Evolutionary conservation across 176 grass and related monocot species (phyloP).

Genomic region (Carex myosuroides): DNA sequence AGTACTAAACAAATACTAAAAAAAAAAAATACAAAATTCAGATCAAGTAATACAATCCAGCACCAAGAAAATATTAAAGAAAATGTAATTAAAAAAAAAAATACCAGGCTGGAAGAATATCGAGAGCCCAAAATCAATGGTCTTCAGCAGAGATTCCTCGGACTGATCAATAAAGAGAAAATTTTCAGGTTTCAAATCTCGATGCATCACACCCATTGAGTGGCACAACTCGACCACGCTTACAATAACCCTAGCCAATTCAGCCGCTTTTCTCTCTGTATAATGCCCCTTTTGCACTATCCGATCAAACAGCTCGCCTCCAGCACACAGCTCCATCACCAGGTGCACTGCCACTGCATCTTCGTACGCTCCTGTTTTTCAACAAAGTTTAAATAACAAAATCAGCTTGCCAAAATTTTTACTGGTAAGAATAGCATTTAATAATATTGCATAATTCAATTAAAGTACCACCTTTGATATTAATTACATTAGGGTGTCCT

Average conservation of each 20-base stretch:
- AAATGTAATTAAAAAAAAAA: background rate
- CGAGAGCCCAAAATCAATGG: conserved; percentile 47
- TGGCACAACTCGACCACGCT: conserved; percentile 40
- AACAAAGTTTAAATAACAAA: background rate
- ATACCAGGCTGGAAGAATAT: conserved; percentile 39
- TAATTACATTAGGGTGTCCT: conserved; percentile 37
- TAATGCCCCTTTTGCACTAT: conserved; percentile 47
- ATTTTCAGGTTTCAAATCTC: conserved; percentile 49
- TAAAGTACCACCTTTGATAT: conserved; percentile 16
- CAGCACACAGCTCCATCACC: conserved; percentile 48
- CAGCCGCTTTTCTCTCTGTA: conserved; percentile 38
- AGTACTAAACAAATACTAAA: background rate
- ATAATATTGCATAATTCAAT: background rate
- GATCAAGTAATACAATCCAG: background rate
- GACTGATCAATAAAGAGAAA: conserved; percentile 40
- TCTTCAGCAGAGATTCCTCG: conserved; percentile 34
- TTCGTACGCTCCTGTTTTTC: conserved; percentile 30
- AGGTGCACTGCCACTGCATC: conserved; percentile 43
- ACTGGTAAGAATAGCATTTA: background rate
- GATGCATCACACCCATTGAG: conserved; percentile 47
- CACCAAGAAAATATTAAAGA: background rate
- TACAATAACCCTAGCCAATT: conserved; percentile 38
- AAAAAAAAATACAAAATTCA: background rate
- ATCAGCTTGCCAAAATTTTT: background rate
- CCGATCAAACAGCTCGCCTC: conserved; percentile 44